These are phyloP conservation scores for Neonothopanus nambi DNA, from an alignment of 1,284 basidiomycete species.

Conservation along the genomic window DNA sequence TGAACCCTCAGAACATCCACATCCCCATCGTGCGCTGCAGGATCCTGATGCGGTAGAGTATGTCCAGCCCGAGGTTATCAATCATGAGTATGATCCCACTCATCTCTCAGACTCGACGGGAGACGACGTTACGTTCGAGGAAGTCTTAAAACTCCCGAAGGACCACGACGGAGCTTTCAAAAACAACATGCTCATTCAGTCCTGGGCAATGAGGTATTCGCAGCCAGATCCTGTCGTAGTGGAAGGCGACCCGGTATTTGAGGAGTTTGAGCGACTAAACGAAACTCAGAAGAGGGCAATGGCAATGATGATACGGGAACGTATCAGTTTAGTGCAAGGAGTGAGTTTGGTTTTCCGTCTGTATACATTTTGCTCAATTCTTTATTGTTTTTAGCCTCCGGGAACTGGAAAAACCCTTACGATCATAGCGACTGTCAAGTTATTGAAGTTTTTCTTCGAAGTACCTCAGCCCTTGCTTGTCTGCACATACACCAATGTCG, in stretches of 20 bases:
- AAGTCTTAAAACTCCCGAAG: conserved; percentile 14
- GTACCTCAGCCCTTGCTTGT: conserved; percentile 85
- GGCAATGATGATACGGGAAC: conserved; percentile 83
- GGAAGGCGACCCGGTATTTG: conserved; percentile 79
- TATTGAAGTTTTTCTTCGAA: conserved; percentile 87
- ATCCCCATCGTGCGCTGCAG: conserved; percentile 15
- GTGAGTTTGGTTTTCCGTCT: conserved; percentile 49
- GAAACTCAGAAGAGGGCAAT: conserved; percentile 80
- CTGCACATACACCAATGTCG: conserved; percentile 92
- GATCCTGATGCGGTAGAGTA: conserved; percentile 28
- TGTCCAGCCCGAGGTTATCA: conserved; percentile 12
- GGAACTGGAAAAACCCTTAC: conserved; percentile 97
- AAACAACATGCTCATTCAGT: conserved; percentile 70
- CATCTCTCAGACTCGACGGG: conserved; percentile 24
- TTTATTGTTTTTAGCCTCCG: conserved; percentile 62
- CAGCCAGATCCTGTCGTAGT: conserved; percentile 62
- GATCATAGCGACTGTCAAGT: conserved; percentile 80
- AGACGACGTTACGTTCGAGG: conserved; percentile 17
- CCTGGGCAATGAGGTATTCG: conserved; percentile 73
- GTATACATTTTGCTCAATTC: conserved; percentile 6
- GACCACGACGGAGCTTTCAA: conserved; percentile 54
- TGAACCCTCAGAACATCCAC: conserved; percentile 24
- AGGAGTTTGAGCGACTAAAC: conserved; percentile 53
- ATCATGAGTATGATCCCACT: conserved; percentile 13
- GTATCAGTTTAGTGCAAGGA: conserved; percentile 84